Evolutionary conservation across 2,329 filamentous ascomycete species (phyloP).

Genomic region (Claviceps lovelessii): DNA sequence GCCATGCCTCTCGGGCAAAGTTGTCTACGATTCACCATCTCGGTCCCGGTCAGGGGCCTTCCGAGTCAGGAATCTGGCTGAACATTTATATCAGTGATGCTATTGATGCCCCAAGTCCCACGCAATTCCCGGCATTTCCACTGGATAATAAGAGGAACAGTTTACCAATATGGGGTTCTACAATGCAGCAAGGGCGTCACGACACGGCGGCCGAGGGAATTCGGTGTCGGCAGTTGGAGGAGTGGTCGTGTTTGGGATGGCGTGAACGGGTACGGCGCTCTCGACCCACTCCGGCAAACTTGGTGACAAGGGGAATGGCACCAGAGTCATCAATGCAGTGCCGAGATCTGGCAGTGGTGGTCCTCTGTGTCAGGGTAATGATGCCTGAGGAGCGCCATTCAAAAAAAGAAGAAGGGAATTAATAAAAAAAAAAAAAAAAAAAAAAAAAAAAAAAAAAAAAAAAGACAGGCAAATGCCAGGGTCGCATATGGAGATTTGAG

Average conservation of each 20-base stretch:
- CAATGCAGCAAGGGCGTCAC: not conserved
- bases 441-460: too few relatives aligned
- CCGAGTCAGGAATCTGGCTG: too few relatives aligned
- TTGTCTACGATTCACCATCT: too few relatives aligned
- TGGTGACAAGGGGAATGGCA: not conserved
- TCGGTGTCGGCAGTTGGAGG: not conserved
- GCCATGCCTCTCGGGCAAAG: too few relatives aligned
- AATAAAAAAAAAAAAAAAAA: not conserved
- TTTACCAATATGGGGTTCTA: not conserved
- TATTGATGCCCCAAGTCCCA: not conserved
- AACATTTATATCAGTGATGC: too few relatives aligned
- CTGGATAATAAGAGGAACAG: not conserved
- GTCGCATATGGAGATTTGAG: not conserved
- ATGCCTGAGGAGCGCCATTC: too few relatives aligned
- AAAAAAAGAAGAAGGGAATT: not conserved
- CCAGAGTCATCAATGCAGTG: not conserved
- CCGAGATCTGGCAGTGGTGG: conserved; percentile 2
- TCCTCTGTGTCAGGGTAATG: too few relatives aligned
- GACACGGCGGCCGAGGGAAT: not conserved
- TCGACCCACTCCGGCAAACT: not conserved
- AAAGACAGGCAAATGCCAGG: too few relatives aligned
- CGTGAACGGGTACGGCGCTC: not conserved
- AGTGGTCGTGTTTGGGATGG: not conserved
- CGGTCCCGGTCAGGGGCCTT: too few relatives aligned
- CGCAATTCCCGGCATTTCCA: not conserved